phyloP scores from a whole-genome alignment of 2,329 filamentous ascomycete genomes.

The Ophiocordyceps australis region DNA sequence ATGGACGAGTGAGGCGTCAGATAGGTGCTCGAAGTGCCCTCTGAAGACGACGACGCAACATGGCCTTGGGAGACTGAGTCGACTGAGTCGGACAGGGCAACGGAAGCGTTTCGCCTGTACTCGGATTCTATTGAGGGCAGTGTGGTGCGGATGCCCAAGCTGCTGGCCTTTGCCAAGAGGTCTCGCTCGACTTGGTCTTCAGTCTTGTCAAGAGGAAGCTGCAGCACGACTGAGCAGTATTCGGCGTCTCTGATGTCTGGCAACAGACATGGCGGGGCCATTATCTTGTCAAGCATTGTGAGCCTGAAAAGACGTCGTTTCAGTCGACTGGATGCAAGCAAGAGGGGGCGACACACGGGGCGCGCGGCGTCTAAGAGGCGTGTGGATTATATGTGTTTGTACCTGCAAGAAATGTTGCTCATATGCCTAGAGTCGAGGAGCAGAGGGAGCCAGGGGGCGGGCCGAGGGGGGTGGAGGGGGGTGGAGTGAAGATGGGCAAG shows the following conservation, averaged over 20 bases:
- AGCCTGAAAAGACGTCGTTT: too few relatives aligned
- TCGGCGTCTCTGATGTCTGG: conserved; percentile 20
- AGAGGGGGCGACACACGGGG: too few relatives aligned
- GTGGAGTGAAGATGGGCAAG: too few relatives aligned
- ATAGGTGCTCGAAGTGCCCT: conserved; percentile 19
- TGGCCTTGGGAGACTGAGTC: conserved; percentile 21
- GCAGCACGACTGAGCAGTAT: conserved; percentile 21
- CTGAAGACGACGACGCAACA: conserved; percentile 24
- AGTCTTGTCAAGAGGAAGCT: conserved; percentile 11
- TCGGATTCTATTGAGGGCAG: conserved; percentile 9
- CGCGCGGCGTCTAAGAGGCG: too few relatives aligned
- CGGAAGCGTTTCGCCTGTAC: conserved; percentile 16
- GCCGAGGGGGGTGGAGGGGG: too few relatives aligned
- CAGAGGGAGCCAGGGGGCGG: too few relatives aligned
- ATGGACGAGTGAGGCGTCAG: conserved; percentile 24
- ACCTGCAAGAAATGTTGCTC: too few relatives aligned
- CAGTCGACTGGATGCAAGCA: too few relatives aligned
- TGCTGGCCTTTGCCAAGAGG: conserved; percentile 14
- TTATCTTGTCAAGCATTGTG: too few relatives aligned
- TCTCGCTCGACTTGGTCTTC: conserved; percentile 21
- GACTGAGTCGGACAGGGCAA: conserved; percentile 22
- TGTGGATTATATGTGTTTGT: too few relatives aligned
- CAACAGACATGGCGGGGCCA: conserved; percentile 4
- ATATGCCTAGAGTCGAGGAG: too few relatives aligned
- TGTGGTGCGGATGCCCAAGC: conserved; percentile 14